Evolutionary conservation across 306 rosid species (phyloP).

Genomic region (Lablab purpureus): DNA sequence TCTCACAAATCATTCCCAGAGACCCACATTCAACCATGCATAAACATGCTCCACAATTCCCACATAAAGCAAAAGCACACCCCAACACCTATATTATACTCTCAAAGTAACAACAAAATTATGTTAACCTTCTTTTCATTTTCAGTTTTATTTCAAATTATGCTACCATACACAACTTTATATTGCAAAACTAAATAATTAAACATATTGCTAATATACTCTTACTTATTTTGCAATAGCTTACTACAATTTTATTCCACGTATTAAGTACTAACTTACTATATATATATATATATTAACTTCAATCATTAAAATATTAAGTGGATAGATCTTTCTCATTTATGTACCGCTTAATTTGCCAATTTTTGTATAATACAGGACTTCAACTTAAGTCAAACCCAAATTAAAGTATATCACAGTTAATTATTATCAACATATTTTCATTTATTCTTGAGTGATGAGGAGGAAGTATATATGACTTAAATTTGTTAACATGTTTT

Average conservation of each 20-base stretch:
- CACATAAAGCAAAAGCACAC: slow-evolving; percentile 55
- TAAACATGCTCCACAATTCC: slow-evolving; percentile 53
- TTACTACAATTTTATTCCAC: too few relatives aligned
- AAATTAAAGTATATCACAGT: too few relatives aligned
- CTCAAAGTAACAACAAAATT: background rate
- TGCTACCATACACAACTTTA: background rate
- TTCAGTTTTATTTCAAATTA: background rate
- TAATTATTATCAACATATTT: too few relatives aligned
- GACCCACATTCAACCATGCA: slow-evolving; percentile 69
- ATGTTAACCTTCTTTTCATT: background rate
- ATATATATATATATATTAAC: too few relatives aligned
- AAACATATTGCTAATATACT: background rate
- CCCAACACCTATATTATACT: slow-evolving; percentile 23
- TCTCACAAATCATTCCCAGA: slow-evolving; percentile 69
- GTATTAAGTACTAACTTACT: too few relatives aligned
- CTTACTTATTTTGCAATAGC: background rate
- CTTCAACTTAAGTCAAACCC: too few relatives aligned
- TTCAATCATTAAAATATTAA: too few relatives aligned
- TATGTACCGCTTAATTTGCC: too few relatives aligned
- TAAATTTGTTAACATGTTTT: background rate
- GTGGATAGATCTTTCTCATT: too few relatives aligned
- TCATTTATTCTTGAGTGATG: background rate
- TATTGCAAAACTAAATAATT: background rate
- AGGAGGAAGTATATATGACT: background rate
- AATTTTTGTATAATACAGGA: too few relatives aligned